Conservation (phyloP, 2,329 filamentous ascomycete species). For the Acrodontium crateriforme region DNA sequence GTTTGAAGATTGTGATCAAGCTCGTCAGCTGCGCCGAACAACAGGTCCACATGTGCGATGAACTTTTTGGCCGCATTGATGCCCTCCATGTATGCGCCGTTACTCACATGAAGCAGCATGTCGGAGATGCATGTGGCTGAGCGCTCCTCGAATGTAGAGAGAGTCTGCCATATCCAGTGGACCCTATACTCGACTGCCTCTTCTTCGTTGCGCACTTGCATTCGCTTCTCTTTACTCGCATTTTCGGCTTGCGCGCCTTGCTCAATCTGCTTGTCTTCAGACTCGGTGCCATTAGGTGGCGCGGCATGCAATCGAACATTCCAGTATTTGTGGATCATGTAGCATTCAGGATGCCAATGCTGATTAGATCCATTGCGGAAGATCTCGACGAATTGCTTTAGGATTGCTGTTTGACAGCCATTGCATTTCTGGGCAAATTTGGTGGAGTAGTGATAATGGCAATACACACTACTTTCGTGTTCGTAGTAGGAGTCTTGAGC, state of each 20-base stretch:
- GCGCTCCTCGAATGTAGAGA: constrained; percentile 94
- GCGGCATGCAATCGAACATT: constrained; percentile 62
- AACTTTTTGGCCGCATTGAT: constrained; percentile 92
- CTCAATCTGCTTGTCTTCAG: constrained; percentile 12
- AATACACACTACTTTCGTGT: constrained; percentile 91
- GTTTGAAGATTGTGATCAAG: constrained; percentile 60
- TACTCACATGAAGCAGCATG: constrained; percentile 97
- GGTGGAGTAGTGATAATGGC: constrained; percentile 97
- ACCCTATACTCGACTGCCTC: constrained; percentile 97
- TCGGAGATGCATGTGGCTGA: constrained; percentile 97
- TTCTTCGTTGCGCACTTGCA: constrained; percentile 68
- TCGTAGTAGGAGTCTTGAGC: constrained; percentile 98
- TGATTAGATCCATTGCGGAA: constrained; percentile 96
- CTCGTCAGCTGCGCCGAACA: constrained; percentile 78
- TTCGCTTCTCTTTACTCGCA: constrained; percentile 54
- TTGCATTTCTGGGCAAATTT: constrained; percentile 93
- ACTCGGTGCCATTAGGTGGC: constrained; percentile 25
- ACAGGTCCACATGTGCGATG: constrained; percentile 86
- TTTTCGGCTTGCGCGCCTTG: constrained; percentile 31
- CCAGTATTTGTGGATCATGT: constrained; percentile 99
- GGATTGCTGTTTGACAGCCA: constrained; percentile 88
- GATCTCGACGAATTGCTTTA: constrained; percentile 98
- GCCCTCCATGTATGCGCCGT: constrained; percentile 88
- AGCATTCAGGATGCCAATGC: constrained; percentile 98
- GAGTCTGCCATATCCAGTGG: constrained; percentile 92